These are phyloP conservation scores for Xylaria sp. DNA, from an alignment of 495 filamentous ascomycete species.

Conservation along the genomic window DNA sequence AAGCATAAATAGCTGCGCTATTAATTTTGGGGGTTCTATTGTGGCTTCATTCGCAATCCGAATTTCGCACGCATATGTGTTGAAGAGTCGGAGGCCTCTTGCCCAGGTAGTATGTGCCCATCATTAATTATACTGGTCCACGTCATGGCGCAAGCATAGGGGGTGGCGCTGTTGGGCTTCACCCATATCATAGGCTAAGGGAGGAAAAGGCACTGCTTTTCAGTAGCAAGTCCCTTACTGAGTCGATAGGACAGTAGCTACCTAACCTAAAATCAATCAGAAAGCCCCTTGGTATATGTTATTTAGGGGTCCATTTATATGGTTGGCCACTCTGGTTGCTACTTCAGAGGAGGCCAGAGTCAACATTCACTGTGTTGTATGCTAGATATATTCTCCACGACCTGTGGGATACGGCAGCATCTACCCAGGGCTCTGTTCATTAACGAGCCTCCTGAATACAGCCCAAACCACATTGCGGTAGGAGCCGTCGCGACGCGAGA, in stretches of 20 bases:
- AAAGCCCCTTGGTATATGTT: neutral
- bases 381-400: neutral
- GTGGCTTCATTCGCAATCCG: neutral
- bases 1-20: neutral
- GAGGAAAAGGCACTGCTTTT: neutral
- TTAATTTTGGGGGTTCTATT: neutral
- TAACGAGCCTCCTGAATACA: neutral
- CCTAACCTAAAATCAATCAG: neutral
- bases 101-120: neutral
- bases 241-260: neutral
- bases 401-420: neutral
- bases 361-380: neutral
- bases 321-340: neutral
- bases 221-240: neutral
- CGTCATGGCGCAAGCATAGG: conserved; percentile 12
- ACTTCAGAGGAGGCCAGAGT: neutral
- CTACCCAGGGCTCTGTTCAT: neutral
- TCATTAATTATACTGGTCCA: neutral
- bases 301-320: neutral
- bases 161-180: conserved; percentile 17
- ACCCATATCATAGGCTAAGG: neutral
- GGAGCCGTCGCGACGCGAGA: neutral
- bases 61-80: neutral
- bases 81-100: conserved; percentile 19
- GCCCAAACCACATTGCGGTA: neutral